Percentiles rank a stretch among this genome's conserved stretches.
phyloP scores from a whole-genome alignment of 164 flowering plant genomes.

The Magnolia kwangsiensis region DNA sequence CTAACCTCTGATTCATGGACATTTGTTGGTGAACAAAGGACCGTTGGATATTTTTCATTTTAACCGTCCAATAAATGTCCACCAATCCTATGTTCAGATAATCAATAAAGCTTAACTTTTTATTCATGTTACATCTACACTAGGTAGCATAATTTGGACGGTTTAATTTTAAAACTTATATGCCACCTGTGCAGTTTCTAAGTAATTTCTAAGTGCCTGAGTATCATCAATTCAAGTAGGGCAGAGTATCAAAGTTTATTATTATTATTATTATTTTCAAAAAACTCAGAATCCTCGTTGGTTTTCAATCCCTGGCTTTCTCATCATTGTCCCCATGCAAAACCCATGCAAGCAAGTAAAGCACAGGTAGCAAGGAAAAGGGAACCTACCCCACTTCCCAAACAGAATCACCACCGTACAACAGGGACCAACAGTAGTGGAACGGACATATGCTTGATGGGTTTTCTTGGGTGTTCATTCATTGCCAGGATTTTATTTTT shows the following conservation, averaged over 20 bases:
- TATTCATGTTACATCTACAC: no score
- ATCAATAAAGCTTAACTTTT: no score
- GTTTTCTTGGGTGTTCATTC: neutral
- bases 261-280: no score
- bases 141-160: no score
- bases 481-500: neutral
- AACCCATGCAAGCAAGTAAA: constrained; percentile 21
- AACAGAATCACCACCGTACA: neutral
- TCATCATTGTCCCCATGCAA: constrained; percentile 28
- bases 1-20: no score
- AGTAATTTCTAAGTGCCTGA: no score
- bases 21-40: no score
- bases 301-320: constrained; percentile 4
- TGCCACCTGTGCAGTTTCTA: no score
- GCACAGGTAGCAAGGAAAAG: constrained; percentile 15
- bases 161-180: no score
- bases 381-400: neutral
- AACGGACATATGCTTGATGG: neutral
- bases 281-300: neutral
- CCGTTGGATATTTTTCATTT: no score
- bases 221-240: neutral
- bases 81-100: no score
- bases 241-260: neutral
- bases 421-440: neutral
- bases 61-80: no score